Conservation (phyloP, 306 rosid species). For the Aeschynomene evenia region DNA sequence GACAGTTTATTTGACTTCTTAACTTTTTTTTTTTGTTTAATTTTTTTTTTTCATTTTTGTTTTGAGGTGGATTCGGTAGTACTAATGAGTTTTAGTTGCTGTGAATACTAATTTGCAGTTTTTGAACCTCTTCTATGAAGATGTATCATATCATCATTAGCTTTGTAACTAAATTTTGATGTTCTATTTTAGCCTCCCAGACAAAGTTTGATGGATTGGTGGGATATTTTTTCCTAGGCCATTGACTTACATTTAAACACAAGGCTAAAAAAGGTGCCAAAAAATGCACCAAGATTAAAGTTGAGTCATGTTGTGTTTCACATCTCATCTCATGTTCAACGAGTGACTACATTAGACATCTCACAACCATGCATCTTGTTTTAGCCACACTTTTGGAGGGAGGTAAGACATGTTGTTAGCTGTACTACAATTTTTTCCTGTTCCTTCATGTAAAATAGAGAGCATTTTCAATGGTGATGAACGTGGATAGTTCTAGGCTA, state of each 20-base stretch:
- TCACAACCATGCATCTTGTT: slow-evolving; percentile 30
- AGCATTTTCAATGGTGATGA: not conserved
- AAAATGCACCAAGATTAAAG: slow-evolving; percentile 8
- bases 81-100: not conserved
- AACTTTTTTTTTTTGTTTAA: no score
- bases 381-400: slow-evolving; percentile 21
- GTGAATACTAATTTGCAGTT: not conserved
- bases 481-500: not conserved
- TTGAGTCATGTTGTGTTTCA: no score
- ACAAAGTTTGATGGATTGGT: not conserved
- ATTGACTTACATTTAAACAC: not conserved
- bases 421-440: not conserved
- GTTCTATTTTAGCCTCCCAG: not conserved
- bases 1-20: not conserved
- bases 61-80: not conserved
- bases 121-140: not conserved
- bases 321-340: not conserved
- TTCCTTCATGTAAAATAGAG: not conserved
- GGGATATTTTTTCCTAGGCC: not conserved
- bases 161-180: not conserved
- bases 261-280: slow-evolving; percentile 9
- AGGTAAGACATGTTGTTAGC: not conserved
- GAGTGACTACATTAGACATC: slow-evolving; percentile 27
- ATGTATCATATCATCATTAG: not conserved
- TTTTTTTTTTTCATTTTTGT: not conserved